phyloP scores from a whole-genome alignment of 345 rosid species.

The Excoecaria agallocha region DNA sequence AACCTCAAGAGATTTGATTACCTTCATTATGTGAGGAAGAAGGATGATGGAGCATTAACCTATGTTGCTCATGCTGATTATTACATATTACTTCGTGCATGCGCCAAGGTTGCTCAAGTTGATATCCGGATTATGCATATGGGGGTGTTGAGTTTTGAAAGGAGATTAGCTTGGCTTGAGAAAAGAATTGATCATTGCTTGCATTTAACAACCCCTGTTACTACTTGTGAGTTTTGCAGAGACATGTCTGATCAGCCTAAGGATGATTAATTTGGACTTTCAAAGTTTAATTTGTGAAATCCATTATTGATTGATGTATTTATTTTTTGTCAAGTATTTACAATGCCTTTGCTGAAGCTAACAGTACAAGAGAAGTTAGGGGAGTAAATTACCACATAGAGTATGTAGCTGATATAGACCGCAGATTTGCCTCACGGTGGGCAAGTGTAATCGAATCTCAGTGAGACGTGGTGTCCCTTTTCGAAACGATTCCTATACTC shows the following conservation, averaged over 20 bases:
- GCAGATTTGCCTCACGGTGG: background rate
- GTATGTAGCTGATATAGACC: background rate
- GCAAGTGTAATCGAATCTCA: background rate
- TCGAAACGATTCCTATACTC: background rate
- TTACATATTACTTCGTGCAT: conserved; percentile 64
- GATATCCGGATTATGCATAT: conserved; percentile 63
- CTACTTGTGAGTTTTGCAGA: conserved; percentile 48
- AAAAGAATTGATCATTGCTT: conserved; percentile 54
- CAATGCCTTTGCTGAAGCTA: too few species aligned
- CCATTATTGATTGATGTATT: background rate
- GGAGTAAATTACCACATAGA: background rate
- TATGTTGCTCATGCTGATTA: conserved; percentile 80
- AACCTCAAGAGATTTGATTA: conserved; percentile 54
- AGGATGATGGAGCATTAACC: conserved; percentile 46
- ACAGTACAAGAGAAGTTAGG: background rate
- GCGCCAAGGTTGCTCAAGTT: conserved; percentile 58
- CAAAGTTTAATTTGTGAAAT: conserved; percentile 23
- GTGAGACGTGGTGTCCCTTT: background rate
- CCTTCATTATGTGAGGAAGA: conserved; percentile 63
- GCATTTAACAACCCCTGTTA: conserved; percentile 39
- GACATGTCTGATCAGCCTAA: conserved; percentile 21
- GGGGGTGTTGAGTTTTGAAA: conserved; percentile 69
- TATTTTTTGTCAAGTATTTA: background rate
- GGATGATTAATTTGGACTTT: conserved; percentile 25
- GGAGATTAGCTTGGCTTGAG: conserved; percentile 75